Percentiles rank a stretch among this genome's conserved stretches.
These are phyloP conservation scores for Tinospora cordifolia DNA, from an alignment of 164 flowering plant genomes.

Conservation along the genomic window DNA sequence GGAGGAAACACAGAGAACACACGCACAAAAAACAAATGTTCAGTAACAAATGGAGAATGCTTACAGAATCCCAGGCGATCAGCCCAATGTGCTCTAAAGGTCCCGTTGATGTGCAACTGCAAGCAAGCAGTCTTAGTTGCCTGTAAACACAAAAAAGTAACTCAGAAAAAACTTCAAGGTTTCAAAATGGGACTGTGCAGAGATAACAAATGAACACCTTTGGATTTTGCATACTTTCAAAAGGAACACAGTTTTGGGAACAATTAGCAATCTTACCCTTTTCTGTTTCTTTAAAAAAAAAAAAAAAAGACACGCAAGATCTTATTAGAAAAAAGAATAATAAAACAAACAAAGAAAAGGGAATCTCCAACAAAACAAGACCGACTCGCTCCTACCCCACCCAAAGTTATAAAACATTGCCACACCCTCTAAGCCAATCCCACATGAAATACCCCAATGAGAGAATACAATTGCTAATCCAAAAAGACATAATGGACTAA, in stretches of 20 bases:
- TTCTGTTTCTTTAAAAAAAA: too few relatives aligned
- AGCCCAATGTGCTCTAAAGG: slow-evolving; percentile 94
- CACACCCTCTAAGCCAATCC: too few relatives aligned
- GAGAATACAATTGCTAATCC: too few relatives aligned
- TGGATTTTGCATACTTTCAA: background rate
- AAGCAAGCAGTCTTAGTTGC: slow-evolving; percentile 42
- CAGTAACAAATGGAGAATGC: slow-evolving; percentile 13
- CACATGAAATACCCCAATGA: too few relatives aligned
- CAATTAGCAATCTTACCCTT: background rate
- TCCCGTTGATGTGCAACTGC: slow-evolving; percentile 74
- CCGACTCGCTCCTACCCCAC: too few relatives aligned
- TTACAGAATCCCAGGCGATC: slow-evolving; percentile 81
- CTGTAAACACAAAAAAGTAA: slow-evolving; percentile 32
- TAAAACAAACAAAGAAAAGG: too few relatives aligned
- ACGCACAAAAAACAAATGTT: too few relatives aligned
- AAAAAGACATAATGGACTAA: too few relatives aligned
- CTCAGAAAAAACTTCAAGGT: slow-evolving; percentile 7
- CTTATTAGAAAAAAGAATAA: too few relatives aligned
- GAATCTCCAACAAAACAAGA: too few relatives aligned
- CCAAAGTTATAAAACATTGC: too few relatives aligned
- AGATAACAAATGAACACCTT: background rate
- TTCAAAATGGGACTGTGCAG: background rate
- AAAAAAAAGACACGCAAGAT: too few relatives aligned
- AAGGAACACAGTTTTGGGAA: background rate
- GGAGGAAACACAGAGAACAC: background rate